A percentile compares a stretch with the other conserved stretches of the same genome.
Evolutionary conservation across 495 filamentous ascomycete genomes (phyloP).

Genomic region (Neurospora sp.): DNA sequence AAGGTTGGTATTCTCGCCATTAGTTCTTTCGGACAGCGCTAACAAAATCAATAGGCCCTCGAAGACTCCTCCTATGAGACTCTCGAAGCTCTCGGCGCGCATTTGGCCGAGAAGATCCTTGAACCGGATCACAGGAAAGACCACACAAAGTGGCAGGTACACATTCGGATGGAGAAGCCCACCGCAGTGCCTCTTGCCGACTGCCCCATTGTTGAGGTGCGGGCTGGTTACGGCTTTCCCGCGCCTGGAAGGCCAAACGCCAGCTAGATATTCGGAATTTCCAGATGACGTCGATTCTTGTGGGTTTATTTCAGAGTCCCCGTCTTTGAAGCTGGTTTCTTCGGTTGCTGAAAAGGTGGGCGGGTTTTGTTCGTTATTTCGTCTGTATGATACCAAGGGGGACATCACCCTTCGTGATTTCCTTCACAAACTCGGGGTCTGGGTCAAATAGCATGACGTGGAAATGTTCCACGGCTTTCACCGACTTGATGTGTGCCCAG

Average conservation of each 20-base stretch:
- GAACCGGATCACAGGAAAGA: neutral
- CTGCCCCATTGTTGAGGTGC: constrained; percentile 43
- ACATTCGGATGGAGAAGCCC: constrained; percentile 47
- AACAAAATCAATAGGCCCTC: constrained; percentile 31
- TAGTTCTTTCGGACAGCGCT: neutral
- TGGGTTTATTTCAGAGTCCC: neutral
- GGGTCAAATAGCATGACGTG: constrained; percentile 82
- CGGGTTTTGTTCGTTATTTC: neutral
- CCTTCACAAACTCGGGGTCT: constrained; percentile 54
- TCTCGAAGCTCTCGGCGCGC: constrained; percentile 47
- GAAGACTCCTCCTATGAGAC: constrained; percentile 52
- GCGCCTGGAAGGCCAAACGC: neutral
- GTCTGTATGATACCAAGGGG: constrained; percentile 35
- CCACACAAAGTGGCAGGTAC: constrained; percentile 32
- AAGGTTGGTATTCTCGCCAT: constrained; percentile 20
- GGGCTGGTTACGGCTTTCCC: constrained; percentile 13
- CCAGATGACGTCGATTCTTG: neutral
- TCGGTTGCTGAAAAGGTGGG: neutral
- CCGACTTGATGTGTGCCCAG: constrained; percentile 69
- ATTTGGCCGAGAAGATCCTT: constrained; percentile 33
- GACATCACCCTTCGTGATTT: constrained; percentile 67
- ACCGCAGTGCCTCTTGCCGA: constrained; percentile 49
- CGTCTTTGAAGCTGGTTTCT: neutral
- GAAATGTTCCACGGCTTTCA: constrained; percentile 88
- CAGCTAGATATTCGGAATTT: neutral